A percentile compares a stretch with the other conserved stretches of the same genome.
These are phyloP conservation scores for Boletus semigastroideus DNA, from an alignment of 1,284 basidiomycete species.

Conservation along the genomic window DNA sequence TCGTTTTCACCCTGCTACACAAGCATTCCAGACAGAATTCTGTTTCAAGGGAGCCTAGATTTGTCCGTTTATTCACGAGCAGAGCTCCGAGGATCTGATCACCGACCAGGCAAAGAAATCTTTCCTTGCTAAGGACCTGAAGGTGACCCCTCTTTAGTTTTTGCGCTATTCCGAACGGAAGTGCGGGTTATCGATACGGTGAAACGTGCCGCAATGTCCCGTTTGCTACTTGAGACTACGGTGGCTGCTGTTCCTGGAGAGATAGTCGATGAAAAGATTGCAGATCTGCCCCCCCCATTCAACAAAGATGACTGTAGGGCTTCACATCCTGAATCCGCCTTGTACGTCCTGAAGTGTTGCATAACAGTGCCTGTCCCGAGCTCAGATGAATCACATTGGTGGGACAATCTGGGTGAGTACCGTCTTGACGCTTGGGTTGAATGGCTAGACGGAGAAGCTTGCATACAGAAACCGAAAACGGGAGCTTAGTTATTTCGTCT, in stretches of 20 bases:
- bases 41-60: slow-evolving; percentile 81
- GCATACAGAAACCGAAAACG: slow-evolving; percentile 56
- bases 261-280: slow-evolving; percentile 70
- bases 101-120: slow-evolving; percentile 71
- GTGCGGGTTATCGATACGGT: slow-evolving; percentile 77
- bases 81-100: slow-evolving; percentile 88
- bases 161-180: slow-evolving; percentile 76
- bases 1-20: not conserved
- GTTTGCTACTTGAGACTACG: slow-evolving; percentile 65
- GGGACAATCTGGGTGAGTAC: slow-evolving; percentile 63
- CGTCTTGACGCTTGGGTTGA: not conserved
- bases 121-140: not conserved
- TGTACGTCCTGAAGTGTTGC: slow-evolving; percentile 10
- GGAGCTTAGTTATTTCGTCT: slow-evolving; percentile 48
- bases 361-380: slow-evolving; percentile 77
- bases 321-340: not conserved
- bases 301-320: slow-evolving; percentile 39
- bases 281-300: slow-evolving; percentile 44
- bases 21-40: slow-evolving; percentile 71
- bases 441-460: slow-evolving; percentile 3
- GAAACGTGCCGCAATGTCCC: slow-evolving; percentile 72
- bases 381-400: slow-evolving; percentile 73
- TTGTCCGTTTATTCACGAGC: slow-evolving; percentile 69
- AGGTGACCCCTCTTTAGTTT: slow-evolving; percentile 52
- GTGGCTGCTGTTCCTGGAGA: slow-evolving; percentile 60